phyloP scores from a whole-genome alignment of 148 eudicot species.

The Cornus controversa region DNA sequence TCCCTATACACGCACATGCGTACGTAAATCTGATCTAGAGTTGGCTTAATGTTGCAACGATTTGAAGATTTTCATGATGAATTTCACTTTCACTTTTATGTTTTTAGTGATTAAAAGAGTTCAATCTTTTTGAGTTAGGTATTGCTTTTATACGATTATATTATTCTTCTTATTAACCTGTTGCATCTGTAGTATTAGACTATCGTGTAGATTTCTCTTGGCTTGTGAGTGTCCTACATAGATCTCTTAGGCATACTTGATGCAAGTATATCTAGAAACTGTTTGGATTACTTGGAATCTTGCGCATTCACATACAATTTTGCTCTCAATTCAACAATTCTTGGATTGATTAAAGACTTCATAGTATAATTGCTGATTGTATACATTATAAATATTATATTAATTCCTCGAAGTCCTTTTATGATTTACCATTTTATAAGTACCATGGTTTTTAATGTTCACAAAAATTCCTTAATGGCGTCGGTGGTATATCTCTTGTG shows the following conservation, averaged over 20 bases:
- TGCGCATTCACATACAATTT: neutral
- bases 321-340: neutral
- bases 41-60: neutral
- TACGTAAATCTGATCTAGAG: conserved; percentile 1
- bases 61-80: neutral
- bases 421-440: neutral
- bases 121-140: neutral
- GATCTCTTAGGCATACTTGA: neutral
- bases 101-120: neutral
- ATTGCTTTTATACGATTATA: neutral
- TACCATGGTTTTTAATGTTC: neutral
- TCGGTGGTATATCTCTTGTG: neutral
- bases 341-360: neutral
- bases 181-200: neutral
- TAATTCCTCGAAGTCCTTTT: neutral
- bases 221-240: neutral
- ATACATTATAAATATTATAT: no score
- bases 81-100: neutral
- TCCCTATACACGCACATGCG: neutral
- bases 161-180: neutral
- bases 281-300: neutral
- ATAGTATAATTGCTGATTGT: neutral
- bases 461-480: neutral
- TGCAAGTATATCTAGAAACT: neutral
- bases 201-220: neutral